Conservation (phyloP, 139 green algal genomes). For the Limnomonas spitsbergensis region DNA sequence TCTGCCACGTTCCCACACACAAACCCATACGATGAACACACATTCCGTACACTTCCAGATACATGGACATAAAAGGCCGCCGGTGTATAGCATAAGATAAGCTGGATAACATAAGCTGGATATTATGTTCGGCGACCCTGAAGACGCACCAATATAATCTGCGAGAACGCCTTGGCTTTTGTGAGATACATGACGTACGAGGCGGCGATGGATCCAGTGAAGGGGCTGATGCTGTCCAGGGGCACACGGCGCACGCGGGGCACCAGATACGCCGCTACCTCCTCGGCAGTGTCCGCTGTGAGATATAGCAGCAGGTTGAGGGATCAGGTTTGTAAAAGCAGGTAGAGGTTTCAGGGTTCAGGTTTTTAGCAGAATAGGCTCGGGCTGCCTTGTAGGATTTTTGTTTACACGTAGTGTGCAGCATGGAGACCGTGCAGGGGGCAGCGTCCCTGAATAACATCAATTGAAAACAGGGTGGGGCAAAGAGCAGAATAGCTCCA, state of each 20-base stretch:
- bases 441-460: background rate
- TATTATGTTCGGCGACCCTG: too few species aligned
- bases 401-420: too few species aligned
- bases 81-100: too few species aligned
- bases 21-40: too few species aligned
- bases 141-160: too few species aligned
- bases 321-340: background rate
- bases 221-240: slow-evolving; percentile 9
- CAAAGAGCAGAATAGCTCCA: too few species aligned
- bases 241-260: slow-evolving; percentile 71
- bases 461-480: background rate
- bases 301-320: background rate
- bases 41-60: too few species aligned
- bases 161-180: slow-evolving; percentile 60
- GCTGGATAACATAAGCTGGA: too few species aligned
- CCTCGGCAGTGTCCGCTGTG: slow-evolving; percentile 61
- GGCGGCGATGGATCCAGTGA: slow-evolving; percentile 38
- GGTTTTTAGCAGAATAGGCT: too few species aligned
- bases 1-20: too few species aligned
- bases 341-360: too few species aligned
- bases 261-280: slow-evolving; percentile 75
- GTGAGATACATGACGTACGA: slow-evolving; percentile 80
- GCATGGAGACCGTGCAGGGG: background rate
- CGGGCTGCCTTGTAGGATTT: background rate
- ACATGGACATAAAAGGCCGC: too few species aligned